Evolutionary conservation across 495 filamentous ascomycete genomes (phyloP).

Genomic region (Rhypophila decipiens): DNA sequence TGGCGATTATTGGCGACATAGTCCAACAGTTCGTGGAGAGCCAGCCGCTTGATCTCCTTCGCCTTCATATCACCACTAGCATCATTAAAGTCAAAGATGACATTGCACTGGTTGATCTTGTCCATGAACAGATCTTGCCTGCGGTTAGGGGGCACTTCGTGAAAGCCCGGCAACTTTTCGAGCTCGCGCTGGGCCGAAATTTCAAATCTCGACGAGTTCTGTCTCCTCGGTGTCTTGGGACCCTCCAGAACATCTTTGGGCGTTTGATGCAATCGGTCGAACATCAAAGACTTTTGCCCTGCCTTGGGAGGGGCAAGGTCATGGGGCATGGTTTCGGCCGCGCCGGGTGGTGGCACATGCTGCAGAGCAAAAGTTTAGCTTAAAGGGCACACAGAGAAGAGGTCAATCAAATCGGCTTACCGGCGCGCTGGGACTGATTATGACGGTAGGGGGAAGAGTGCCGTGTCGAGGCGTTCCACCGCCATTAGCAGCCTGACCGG

Average conservation of each 20-base stretch:
- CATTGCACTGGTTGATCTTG: conserved; percentile 99
- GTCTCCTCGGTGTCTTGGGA: conserved; percentile 87
- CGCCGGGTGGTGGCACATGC: conserved; percentile 91
- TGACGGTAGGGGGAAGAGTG: conserved; percentile 76
- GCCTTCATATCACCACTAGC: conserved; percentile 98
- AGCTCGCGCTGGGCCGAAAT: conserved; percentile 94
- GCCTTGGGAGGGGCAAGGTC: conserved; percentile 91
- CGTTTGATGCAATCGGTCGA: conserved; percentile 84
- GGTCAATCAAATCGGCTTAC: conserved; percentile 47
- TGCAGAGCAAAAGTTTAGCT: conserved; percentile 31
- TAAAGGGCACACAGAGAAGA: conserved; percentile 1
- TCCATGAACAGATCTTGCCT: conserved; percentile 99
- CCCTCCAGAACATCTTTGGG: conserved; percentile 96
- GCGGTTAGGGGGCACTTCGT: conserved; percentile 91
- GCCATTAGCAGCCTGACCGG: conserved; percentile 46
- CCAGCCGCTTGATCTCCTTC: conserved; percentile 99
- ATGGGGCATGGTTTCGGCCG: conserved; percentile 95
- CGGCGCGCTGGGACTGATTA: conserved; percentile 91
- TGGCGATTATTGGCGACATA: conserved; percentile 98
- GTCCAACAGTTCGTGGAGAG: conserved; percentile 92
- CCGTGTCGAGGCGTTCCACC: conserved; percentile 64
- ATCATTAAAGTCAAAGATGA: conserved; percentile 99
- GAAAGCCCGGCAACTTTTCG: conserved; percentile 97
- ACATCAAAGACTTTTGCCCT: conserved; percentile 79
- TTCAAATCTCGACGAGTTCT: conserved; percentile 96